These are phyloP conservation scores for Rostrohypoxylon terebratum DNA, from an alignment of 495 filamentous ascomycete genomes.

Conservation along the genomic window DNA sequence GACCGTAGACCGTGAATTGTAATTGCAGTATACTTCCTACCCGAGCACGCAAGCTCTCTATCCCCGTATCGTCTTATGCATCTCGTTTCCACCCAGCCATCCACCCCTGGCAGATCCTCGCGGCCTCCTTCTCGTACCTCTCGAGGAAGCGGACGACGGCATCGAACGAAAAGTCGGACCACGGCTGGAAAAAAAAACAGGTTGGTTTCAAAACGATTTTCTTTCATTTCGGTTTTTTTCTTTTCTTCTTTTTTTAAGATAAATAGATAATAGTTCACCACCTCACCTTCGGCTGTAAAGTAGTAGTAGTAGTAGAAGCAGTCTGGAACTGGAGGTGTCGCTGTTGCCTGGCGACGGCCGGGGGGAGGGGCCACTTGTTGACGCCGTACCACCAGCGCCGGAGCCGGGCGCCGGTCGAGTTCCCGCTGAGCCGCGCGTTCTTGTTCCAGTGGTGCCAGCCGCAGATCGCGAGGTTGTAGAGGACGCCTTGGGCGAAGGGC, in stretches of 20 bases:
- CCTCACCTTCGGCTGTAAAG: constrained; percentile 4
- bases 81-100: neutral
- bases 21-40: neutral
- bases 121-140: neutral
- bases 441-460: constrained; percentile 90
- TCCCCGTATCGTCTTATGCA: neutral
- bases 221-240: neutral
- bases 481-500: constrained; percentile 81
- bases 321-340: neutral
- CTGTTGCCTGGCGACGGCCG: neutral
- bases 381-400: constrained; percentile 92
- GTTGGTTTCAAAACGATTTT: neutral
- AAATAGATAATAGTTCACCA: neutral
- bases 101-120: neutral
- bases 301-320: no score
- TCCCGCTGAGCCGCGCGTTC: constrained; percentile 74
- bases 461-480: constrained; percentile 82
- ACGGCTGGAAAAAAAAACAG: neutral
- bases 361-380: constrained; percentile 79
- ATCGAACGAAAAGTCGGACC: neutral
- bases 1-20: neutral
- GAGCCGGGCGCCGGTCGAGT: constrained; percentile 74
- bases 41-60: neutral
- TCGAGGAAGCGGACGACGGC: constrained; percentile 1
- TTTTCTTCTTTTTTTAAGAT: neutral